Conservation (phyloP, 208 protist species). For the Leptomonas pyrrhocoris region DNA sequence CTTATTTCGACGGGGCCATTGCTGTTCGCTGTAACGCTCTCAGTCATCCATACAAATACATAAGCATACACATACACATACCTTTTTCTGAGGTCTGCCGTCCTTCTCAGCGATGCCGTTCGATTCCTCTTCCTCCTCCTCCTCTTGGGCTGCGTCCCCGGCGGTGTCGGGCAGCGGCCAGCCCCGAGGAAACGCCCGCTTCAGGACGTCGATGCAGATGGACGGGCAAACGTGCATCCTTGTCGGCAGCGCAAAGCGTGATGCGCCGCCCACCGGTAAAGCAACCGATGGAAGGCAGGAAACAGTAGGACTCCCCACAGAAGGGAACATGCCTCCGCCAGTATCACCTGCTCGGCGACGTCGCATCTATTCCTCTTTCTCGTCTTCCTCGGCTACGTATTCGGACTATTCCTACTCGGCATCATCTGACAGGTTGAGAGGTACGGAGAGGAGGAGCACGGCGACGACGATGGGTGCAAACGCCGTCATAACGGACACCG, state of each 20-base stretch:
- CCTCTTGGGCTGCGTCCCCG: background rate
- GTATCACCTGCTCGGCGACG: background rate
- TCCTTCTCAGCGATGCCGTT: no score
- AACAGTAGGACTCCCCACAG: no score
- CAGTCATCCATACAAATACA: no score
- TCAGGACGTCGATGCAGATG: background rate
- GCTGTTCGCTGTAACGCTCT: no score
- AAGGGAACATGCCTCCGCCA: background rate
- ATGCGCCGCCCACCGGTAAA: no score
- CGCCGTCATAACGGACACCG: background rate
- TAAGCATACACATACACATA: no score
- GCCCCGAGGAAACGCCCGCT: constrained; percentile 5
- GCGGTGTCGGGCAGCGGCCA: background rate
- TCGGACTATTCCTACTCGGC: background rate
- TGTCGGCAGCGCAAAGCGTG: background rate
- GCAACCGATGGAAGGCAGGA: no score
- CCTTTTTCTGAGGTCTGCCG: no score
- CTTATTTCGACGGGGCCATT: no score
- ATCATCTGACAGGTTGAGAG: background rate
- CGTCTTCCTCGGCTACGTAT: background rate
- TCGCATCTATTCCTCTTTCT: constrained; percentile 5
- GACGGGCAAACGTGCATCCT: background rate
- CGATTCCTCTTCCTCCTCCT: constrained; percentile 12
- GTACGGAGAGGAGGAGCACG: background rate
- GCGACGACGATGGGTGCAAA: background rate